Base-by-base conservation (phyloP, 352 stramenopile species). In the Phytophthora chlamydospora region DNA sequence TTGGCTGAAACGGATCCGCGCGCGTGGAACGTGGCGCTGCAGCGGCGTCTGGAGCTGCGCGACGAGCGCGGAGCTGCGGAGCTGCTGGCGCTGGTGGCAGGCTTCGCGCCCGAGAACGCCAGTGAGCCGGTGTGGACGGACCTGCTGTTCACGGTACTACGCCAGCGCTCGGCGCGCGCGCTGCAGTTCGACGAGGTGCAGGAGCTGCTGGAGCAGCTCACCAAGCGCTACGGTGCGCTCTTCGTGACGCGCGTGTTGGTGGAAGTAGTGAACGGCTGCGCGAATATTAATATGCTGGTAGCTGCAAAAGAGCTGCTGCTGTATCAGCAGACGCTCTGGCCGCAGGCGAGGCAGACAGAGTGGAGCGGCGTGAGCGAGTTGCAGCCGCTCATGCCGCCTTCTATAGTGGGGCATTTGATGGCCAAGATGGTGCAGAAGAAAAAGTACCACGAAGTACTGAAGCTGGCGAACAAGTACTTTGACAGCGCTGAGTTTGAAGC, bases 121-220 rank as follows among this genome's bases (percentile, higher is more conserved):
- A 88, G 62, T 49, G 70, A 77, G 56, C 59, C 73, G 62, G 62
- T 93, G 33, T 93, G 83, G 83, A 84, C 59, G 6, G 83, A 93
- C 54, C 32, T 93, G 61, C 67, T 93, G 14, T 93, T 91, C 75
- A 83, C 83, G 65, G 50, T 90, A 29, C 46, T 93, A 69, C 78
- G 81, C 0, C 74, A 83, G 56, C 71, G 67, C 7, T 70, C 74
- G 24, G 54, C 60, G 3, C 54, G 51, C 44, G 32, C 69, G 13
- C 72, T 71, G 21, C 57, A 56, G 24, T 52, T 66, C 41, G 50
- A 61, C 32, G 79, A 86, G 24, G 58, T 76, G 24, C 24, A 71
- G 5, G 46, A 61, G 47, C 45, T 90, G 14, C 46, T 92, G 33
- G 48, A 59, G 13, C 45, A 60, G 3, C 63, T 92, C 33, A 48